phyloP scores from a whole-genome alignment of 345 rosid genomes.

The Linum tenue region DNA sequence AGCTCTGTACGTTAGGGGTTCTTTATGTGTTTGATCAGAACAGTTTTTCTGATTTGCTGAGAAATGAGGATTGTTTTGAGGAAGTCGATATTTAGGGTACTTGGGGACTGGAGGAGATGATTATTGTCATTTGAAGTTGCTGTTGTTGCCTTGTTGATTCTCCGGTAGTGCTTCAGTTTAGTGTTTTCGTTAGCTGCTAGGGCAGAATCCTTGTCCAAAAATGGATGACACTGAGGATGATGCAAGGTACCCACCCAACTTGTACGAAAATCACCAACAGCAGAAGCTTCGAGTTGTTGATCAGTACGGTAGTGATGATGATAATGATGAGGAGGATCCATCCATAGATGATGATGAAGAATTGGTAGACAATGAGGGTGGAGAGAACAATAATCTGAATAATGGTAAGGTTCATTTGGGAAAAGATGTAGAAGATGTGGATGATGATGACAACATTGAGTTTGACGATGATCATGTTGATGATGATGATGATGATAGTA shows the following conservation, averaged over 20 bases:
- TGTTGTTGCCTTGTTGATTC: neutral
- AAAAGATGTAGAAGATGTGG: conserved; percentile 34
- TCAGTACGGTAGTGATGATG: conserved; percentile 33
- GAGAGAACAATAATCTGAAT: conserved; percentile 21
- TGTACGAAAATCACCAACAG: conserved; percentile 38
- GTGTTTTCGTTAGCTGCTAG: neutral
- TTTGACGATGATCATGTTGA: conserved; percentile 17
- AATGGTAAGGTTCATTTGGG: conserved; percentile 30
- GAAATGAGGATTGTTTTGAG: conserved; percentile 1
- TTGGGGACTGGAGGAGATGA: neutral
- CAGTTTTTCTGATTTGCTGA: conserved; percentile 3
- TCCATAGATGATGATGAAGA: conserved; percentile 24
- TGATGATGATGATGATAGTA: conserved; percentile 35
- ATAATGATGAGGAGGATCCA: conserved; percentile 27
- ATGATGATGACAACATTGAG: conserved; percentile 24
- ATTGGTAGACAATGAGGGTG: conserved; percentile 33
- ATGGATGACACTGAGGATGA: conserved; percentile 82
- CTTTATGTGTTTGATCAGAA: neutral
- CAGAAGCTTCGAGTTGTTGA: conserved; percentile 44
- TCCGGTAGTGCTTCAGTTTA: neutral
- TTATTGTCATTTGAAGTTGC: neutral
- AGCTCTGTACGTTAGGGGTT: neutral
- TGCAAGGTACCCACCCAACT: conserved; percentile 54
- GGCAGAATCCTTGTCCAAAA: conserved; percentile 8
- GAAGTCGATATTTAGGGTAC: neutral